Base-by-base conservation (phyloP, 257 asterid genomes). In the Jacaranda mimosifolia region DNA sequence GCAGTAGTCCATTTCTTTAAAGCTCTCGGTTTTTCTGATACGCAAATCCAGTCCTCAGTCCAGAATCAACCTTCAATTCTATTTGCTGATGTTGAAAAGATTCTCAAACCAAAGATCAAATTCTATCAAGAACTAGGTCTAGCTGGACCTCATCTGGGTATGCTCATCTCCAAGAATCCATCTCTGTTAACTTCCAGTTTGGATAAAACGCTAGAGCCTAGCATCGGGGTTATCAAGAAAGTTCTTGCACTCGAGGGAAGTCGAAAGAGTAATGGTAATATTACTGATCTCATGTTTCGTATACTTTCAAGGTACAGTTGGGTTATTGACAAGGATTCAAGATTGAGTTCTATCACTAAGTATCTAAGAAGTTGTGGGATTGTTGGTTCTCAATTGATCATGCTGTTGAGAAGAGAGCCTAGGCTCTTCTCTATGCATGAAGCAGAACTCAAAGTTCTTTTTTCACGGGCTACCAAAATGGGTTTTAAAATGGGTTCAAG, bases 101-200 rank as follows among this genome's bases (percentile, higher is more conserved):
- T 57, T 42, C 80, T 85, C 46, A 76, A 72, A 59, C 84, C 87
- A 43, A 83, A 83, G 71, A 35, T 86, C 43, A 57, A 32, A 39
- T 62, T 86, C 70, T 81, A 63, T 60, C 79, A 76, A 38, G 86
- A 83, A 26, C 45, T 81, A 73, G 86, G 88, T 21, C 58, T 83
- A 14, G 45, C 73, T 67, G 82, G 80, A 53, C 51, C 70, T 40
- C 76, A 45, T 8, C 64, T 86, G 7, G 83, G 83, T 48, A 60
- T 21, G 72, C 52, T 86, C 71, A 12, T 84, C n/a, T 77, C 85
- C 67, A 70, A 56, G 58, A 84, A 76, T 74, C 14, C 85, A 0
- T 0, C 32, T 13, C 9, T 86, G 17, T 79, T 83, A 57, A 36
- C 74, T 14, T 26, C 76, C 68, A 81, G 86, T 58, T 55, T 86